Evolutionary conservation across 768 basidiomycete species (phyloP).

Genomic region (Agrocybe praecox): DNA sequence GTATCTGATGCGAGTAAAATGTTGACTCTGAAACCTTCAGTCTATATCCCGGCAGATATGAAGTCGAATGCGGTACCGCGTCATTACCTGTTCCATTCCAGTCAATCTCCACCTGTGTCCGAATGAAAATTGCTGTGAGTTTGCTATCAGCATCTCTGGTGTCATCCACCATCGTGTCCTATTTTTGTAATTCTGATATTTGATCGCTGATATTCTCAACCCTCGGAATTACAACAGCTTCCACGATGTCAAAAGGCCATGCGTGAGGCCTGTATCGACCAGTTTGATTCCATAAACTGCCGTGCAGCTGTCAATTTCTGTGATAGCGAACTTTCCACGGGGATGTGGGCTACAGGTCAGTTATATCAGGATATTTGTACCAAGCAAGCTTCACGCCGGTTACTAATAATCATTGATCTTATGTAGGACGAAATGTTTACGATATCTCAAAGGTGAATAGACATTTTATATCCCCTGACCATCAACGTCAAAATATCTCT

Average conservation of each 20-base stretch:
- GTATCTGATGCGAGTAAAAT: not conserved
- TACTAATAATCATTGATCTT: conserved; percentile 2
- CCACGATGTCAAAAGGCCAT: conserved; percentile 67
- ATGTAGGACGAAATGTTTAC: conserved; percentile 48
- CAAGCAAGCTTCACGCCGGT: no score
- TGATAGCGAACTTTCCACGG: conserved; percentile 48
- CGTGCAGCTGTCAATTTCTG: conserved; percentile 71
- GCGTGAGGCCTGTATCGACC: conserved; percentile 61
- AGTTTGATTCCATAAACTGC: conserved; percentile 69
- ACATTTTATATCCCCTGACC: not conserved
- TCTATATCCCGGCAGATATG: conserved; percentile 51
- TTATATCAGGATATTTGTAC: not conserved
- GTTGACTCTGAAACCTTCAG: conserved; percentile 14
- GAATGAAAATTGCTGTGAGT: conserved; percentile 60
- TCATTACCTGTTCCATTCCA: conserved; percentile 56
- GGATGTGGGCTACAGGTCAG: conserved; percentile 47
- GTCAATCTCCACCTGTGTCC: conserved; percentile 54
- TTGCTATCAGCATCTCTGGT: not conserved
- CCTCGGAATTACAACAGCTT: conserved; percentile 39
- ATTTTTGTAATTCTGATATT: not conserved
- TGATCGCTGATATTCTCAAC: not conserved
- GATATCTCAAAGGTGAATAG: conserved; percentile 52
- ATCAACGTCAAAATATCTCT: not conserved
- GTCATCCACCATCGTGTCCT: not conserved
- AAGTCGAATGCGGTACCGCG: conserved; percentile 63